Evolutionary conservation across 345 rosid species (phyloP).

Genomic region (Lenwebbia sp.): DNA sequence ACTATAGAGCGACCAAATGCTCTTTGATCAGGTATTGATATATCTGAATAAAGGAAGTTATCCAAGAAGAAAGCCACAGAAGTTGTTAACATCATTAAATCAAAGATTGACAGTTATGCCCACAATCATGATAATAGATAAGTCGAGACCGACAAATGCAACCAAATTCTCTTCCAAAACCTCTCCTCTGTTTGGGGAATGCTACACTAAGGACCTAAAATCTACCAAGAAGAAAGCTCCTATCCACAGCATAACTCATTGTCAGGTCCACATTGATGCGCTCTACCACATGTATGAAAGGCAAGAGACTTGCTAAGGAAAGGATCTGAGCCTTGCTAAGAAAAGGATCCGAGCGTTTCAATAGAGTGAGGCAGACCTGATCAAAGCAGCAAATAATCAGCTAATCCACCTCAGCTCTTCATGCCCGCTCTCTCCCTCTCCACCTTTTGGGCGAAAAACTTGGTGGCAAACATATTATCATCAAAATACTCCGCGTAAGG

Average conservation of each 20-base stretch:
- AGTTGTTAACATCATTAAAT: background rate
- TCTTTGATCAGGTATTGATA: background rate
- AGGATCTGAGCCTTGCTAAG: background rate
- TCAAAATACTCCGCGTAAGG: constrained; percentile 74
- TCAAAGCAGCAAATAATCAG: background rate
- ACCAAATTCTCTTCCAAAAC: background rate
- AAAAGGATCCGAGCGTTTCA: background rate
- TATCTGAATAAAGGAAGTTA: background rate
- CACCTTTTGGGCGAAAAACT: constrained; percentile 51
- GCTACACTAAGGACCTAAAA: background rate
- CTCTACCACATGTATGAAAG: background rate
- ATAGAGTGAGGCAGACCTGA: background rate
- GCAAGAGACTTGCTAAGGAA: background rate
- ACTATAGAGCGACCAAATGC: background rate
- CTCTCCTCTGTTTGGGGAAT: background rate
- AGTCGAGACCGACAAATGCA: background rate
- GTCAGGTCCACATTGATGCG: background rate
- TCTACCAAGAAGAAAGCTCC: background rate
- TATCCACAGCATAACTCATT: background rate
- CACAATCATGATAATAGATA: background rate
- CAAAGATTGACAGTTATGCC: background rate
- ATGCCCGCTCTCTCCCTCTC: constrained; percentile 32
- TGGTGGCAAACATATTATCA: constrained; percentile 63
- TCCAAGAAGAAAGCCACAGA: background rate
- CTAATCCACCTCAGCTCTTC: constrained; percentile 13